Evolutionary conservation across 257 asterid genomes (phyloP).

Genomic region (Solanum etuberosum): DNA sequence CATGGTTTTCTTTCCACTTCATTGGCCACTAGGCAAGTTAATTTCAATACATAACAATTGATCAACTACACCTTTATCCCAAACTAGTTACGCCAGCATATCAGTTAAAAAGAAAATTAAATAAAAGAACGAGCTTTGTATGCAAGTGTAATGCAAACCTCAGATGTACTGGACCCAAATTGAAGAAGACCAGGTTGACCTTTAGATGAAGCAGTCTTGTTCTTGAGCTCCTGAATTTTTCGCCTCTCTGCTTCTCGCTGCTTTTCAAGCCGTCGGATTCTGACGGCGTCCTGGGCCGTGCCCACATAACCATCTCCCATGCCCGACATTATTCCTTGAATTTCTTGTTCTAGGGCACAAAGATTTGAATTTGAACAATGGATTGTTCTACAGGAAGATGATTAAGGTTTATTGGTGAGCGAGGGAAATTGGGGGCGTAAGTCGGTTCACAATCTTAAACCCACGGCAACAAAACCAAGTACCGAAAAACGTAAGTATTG

Average conservation of each 20-base stretch:
- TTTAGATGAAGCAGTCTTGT: slow-evolving; percentile 66
- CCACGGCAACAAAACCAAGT: neutral
- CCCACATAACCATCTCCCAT: slow-evolving; percentile 99
- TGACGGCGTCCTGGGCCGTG: slow-evolving; percentile 89
- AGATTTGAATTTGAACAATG: neutral
- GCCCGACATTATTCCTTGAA: slow-evolving; percentile 59
- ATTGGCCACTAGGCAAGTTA: neutral
- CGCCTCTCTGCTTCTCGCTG: slow-evolving; percentile 98
- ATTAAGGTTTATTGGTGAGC: neutral
- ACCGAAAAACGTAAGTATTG: neutral
- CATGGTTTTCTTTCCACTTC: neutral
- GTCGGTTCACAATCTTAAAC: neutral
- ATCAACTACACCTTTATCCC: neutral
- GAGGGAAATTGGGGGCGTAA: neutral
- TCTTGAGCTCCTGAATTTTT: slow-evolving; percentile 91
- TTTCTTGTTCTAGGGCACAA: neutral
- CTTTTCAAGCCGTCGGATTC: slow-evolving; percentile 94
- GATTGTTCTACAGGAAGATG: neutral
- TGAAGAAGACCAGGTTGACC: slow-evolving; percentile 95
- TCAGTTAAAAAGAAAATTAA: neutral
- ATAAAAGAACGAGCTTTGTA: neutral
- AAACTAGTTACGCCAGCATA: neutral
- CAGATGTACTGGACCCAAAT: slow-evolving; percentile 95
- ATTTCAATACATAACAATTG: neutral
- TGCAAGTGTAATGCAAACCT: slow-evolving; percentile 29